Base-by-base conservation (phyloP, 2,329 filamentous ascomycete genomes). In the Aureobasidium zeae region DNA sequence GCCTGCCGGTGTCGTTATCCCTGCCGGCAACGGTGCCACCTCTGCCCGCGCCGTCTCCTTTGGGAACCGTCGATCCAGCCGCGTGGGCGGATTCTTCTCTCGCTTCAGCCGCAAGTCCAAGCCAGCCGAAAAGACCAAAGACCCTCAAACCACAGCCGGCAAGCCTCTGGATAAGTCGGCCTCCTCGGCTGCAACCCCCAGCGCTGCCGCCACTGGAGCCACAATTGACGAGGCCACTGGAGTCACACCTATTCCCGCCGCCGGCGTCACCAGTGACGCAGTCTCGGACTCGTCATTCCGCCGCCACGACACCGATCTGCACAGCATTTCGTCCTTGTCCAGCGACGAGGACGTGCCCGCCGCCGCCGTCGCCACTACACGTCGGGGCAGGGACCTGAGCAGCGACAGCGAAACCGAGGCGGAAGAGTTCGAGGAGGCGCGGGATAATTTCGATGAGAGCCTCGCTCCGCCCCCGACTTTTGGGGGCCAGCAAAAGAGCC, bases 381-480 rank as follows among this genome's bases (percentile, higher is more conserved):
- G 47, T 2, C 53, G 53, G 8, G 59, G 59, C n/a, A 54, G 58
- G 13, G 51, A 48, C n/a, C 54, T 50, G 19, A 55, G 50, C 5
- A 59, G 53, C 2, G 10, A 13, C 45, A 51, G 28, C 46, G 52
- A 56, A 8, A 59, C 62, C 32, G 63, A 58, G 20, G 61, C 68
- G 19, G 55, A 70, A 5, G 69, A 73, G 31, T 70, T 71, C 43
- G 71, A 76, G 45, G 73, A 76, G 57, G 70, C 66, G 8, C 63
- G 63, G 47, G 70, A 73, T 52, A 57, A 58, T 31, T 70, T 72
- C 46, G 70, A 75, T 49, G 66, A 71, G 51, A 62, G 56, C 26
- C 54, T 67, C 13, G 63, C 61, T 33, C 65, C 66, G 26, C 61
- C 63, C 12, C 63, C 65, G 26, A 61, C 55, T 24, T 67, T 68